Percentiles rank a stretch among this genome's conserved stretches.
phyloP scores from a whole-genome alignment of 1,139 yeast species.

The Sugiyamaella paludigena region DNA sequence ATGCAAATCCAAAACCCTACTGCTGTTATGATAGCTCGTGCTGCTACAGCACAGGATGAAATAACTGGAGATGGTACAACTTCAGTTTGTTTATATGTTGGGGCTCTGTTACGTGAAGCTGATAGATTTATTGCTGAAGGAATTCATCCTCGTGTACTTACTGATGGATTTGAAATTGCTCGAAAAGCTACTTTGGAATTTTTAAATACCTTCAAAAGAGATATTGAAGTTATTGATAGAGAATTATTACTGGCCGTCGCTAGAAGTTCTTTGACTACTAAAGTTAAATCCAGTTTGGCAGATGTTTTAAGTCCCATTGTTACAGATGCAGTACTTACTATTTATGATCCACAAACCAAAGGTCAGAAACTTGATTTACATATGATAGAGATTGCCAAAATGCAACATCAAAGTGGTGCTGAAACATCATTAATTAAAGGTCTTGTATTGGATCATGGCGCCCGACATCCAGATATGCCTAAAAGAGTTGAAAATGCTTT shows the following conservation, averaged over 20 bases:
- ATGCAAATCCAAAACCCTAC: conserved; percentile 99
- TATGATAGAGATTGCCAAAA: conserved; percentile 97
- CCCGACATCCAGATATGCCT: conserved; percentile 99
- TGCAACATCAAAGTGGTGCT: conserved; percentile 88
- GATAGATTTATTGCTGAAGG: conserved; percentile 91
- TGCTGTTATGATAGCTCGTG: conserved; percentile 96
- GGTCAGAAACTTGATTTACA: conserved; percentile 69
- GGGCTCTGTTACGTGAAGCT: conserved; percentile 92
- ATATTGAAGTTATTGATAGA: conserved; percentile 56
- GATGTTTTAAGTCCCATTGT: conserved; percentile 89
- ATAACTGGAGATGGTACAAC: conserved; percentile 99
- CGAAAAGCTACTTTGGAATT: conserved; percentile 69
- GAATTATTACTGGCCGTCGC: conserved; percentile 91
- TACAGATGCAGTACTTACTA: conserved; percentile 90
- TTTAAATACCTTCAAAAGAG: conserved; percentile 57
- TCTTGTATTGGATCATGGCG: conserved; percentile 95
- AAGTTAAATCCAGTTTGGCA: conserved; percentile 71
- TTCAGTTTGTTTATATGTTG: conserved; percentile 92
- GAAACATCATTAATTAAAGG: conserved; percentile 86
- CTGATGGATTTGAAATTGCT: conserved; percentile 93
- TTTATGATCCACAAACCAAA: conserved; percentile 52
- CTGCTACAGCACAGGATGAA: conserved; percentile 98
- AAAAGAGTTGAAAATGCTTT: conserved; percentile 77
- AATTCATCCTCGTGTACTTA: conserved; percentile 89
- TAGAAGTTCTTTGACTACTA: conserved; percentile 81